Evolutionary conservation across 768 basidiomycete species (phyloP), one percentile per base, ranked within the genome.

Genomic region (Crepidotus variabilis): DNA sequence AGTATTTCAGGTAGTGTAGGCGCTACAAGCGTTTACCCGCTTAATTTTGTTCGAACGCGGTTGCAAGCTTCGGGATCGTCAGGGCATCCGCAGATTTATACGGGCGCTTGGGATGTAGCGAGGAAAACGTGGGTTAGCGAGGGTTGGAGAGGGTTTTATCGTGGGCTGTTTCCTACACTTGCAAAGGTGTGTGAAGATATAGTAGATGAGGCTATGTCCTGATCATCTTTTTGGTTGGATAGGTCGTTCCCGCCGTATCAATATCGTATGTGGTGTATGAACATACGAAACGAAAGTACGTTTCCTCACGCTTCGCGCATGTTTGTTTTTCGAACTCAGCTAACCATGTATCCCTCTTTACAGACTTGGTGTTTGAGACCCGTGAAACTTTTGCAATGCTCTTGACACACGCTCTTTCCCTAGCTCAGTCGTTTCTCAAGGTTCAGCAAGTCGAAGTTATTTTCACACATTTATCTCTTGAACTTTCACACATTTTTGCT

Each of bases 191-290:
- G 72, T 60, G 32, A 21, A 9, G 23, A 39, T 0, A 1, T 18
- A 9, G 16, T 24, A 13, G 14, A 28, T 20, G n/a, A 18, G 28
- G 21, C 20, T 54, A 43, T 24, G 39, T 23, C 28, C 22, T 34
- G 32, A 18, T n/a, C 48, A 46, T 47, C 23, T 54, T 48, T 33
- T 21, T 28, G 21, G 52, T 18, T 63, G 50, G 47, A 33, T 63
- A 92, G 90, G 96, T 98, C 57, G 87, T 97, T 47, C 96, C 96
- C 51, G 88, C 94, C 3, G 96, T 98, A 45, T 96, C 94, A 7
- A 98, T 98, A 72, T 93, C 93, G 58, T 97, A 97, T 73, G 86
- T 97, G 39, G 95, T 97, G 60, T 94, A 94, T 71, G 92, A 94
- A 68, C 85, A 90, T 63, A 86, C 81, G 64, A 94, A 92, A 76